Evolutionary conservation across 1,284 basidiomycete genomes (phyloP), one percentile per base, ranked within the genome.

Genomic region (Phenoliferia sp.): DNA sequence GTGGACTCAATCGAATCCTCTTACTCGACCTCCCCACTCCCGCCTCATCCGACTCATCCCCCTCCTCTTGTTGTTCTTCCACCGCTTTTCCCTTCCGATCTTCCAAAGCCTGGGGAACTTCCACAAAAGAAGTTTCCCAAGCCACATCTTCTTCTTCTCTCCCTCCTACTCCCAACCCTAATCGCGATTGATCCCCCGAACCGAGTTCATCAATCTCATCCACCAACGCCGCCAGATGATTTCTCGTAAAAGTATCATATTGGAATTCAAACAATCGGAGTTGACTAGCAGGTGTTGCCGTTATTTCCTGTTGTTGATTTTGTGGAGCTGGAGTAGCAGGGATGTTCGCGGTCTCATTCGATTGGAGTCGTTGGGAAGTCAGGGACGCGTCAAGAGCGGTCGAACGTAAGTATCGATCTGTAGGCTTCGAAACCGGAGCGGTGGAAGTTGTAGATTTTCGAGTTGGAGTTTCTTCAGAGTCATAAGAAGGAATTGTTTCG

Each of bases 211-310:
- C 76, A 48, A 79, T 75, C 58, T 77, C 92, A 74, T 95, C 92
- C 1, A 94, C 90, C 78, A 97, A 85, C 1, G 90, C 91, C 1
- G 90, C 91, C 59, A 97, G 85, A 77, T 95, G 91, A 55, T 94
- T 90, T 44, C 92, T 86, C 2, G 93, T 96, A 77, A 90, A 92
- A 0, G 94, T 94, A 79, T 97, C 94, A 77, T 95, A 95, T 69
- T 90, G 87, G 69, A 92, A 90, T 75, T 92, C 89, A 81, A 96
- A 96, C 36, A 95, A 83, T 6, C 88, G 88, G 10, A 94, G 84
- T 10, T 26, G 19, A 58, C 56, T 22, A 52, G 59, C 2, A 29
- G 56, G 22, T 57, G 57, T 34, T 59, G 62, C 31, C 36, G 62
- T n/a, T n/a, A n/a, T n/a, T n/a, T n/a, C n/a, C n/a, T n/a, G n/a